Evolutionary conservation across 441 rosid species (phyloP).

Genomic region (Macaranga tanarius): DNA sequence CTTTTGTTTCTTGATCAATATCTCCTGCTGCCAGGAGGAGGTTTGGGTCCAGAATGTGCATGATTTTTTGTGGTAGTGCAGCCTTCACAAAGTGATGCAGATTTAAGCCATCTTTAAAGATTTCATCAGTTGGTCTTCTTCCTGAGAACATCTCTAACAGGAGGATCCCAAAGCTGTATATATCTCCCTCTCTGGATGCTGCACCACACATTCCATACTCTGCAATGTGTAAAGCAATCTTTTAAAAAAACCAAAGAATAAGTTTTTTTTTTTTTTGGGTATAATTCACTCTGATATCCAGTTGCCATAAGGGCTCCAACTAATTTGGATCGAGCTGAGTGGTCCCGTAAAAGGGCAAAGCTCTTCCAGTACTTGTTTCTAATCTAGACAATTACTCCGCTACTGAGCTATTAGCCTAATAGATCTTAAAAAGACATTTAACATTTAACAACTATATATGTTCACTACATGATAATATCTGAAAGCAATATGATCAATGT

Average conservation of each 20-base stretch:
- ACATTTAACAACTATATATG: neutral
- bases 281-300: too few relatives aligned
- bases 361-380: too few relatives aligned
- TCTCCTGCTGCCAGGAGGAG: neutral
- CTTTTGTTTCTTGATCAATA: neutral
- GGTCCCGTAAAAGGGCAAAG: too few relatives aligned
- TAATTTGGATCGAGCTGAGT: too few relatives aligned
- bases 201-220: slow-evolving; percentile 18
- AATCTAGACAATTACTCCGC: too few relatives aligned
- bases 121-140: slow-evolving; percentile 17
- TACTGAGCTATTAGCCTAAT: neutral
- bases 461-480: neutral
- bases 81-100: slow-evolving; percentile 14
- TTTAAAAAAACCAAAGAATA: too few relatives aligned
- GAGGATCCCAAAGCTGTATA: slow-evolving; percentile 19
- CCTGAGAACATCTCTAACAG: slow-evolving; percentile 21
- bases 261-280: too few relatives aligned
- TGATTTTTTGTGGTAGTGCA: neutral
- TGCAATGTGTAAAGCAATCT: neutral
- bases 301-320: too few relatives aligned
- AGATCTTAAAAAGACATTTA: too few relatives aligned
- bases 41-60: slow-evolving; percentile 7
- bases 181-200: slow-evolving; percentile 15
- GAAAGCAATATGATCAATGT: neutral
- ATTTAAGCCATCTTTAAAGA: slow-evolving; percentile 6